Conservation (phyloP, 2,329 filamentous ascomycete genomes). For the Lachnellula arida region DNA sequence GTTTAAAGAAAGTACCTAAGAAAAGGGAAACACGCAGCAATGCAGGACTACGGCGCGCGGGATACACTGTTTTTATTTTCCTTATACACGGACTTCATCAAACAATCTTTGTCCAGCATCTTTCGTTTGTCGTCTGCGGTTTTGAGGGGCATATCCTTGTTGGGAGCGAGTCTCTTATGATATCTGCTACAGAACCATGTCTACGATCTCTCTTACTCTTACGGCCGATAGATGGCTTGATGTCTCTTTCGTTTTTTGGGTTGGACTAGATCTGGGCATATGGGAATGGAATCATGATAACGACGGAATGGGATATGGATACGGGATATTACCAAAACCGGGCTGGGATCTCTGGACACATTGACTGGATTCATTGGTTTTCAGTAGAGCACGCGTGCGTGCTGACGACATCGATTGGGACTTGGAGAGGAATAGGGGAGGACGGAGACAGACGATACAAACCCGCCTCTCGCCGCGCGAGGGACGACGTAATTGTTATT, state of each 20-base stretch:
- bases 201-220: conserved; percentile 7
- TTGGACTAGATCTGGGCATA: conserved; percentile 10
- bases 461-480: conserved; percentile 19
- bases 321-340: conserved; percentile 10
- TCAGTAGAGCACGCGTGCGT: conserved; percentile 27
- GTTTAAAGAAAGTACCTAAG: conserved; percentile 28
- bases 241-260: conserved; percentile 25
- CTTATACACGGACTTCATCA: conserved; percentile 9
- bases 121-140: conserved; percentile 28
- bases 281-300: conserved; percentile 4
- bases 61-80: conserved; percentile 27
- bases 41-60: conserved; percentile 49
- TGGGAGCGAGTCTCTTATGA: conserved; percentile 18
- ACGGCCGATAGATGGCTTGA: conserved; percentile 26
- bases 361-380: conserved; percentile 8
- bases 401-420: conserved; percentile 22
- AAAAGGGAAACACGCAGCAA: conserved; percentile 60
- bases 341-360: conserved; percentile 18
- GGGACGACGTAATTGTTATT: conserved; percentile 2
- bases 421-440: conserved; percentile 3
- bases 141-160: conserved; percentile 14
- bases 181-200: conserved; percentile 12
- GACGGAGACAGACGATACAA: conserved; percentile 13
- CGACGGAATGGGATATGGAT: conserved; percentile 15
- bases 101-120: conserved; percentile 24